Evolutionary conservation across 225 moss, liverwort and hornwort genomes (phyloP), one percentile per base, ranked within the genome.

Genomic region (Antitrichia curtipendula): DNA sequence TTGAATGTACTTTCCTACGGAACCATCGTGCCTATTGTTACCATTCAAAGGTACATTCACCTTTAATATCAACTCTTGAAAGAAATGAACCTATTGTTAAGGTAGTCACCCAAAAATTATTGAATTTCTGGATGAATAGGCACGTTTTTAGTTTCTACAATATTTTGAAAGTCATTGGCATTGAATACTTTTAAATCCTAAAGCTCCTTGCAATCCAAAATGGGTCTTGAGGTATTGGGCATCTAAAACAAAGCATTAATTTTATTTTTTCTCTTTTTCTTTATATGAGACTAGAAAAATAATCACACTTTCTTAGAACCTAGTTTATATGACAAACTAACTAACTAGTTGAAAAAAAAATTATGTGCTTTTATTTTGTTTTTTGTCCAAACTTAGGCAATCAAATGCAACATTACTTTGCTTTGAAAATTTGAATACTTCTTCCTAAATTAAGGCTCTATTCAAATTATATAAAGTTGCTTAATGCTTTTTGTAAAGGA

Each of bases 301-400:
- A 66, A 38, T 21, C 23, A n/a, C 21, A 21, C 2, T 66, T 22
- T 7, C 0, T 13, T 69, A 0, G 23, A 40, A 40, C 13, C 13
- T 68, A 69, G 0, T 40, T 69, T 23, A 14, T 40, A 3, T 23
- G 4, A 69, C 40, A 69, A 40, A 24, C 8, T 14, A 8, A 40
- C 0, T n/a, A n/a, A n/a, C n/a, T n/a, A 0, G 24, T 40, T 69
- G 23, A 38, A 69, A 32, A n/a, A 65, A 66, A 14, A 18, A 20
- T 65, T 19, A 34, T 10, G 10, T 34, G 10, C 2, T 34, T 16
- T 34, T 63, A 7, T 31, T 63, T 28, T 5, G 2, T 10, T 10
- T 62, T 34, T 17, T 0, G 0, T 11, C 2, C 0, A 1, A 65
- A n/a, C 6, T 36, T 20, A 0, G n/a, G 2, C 1, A n/a, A 4